A percentile compares a stretch with the other conserved stretches of the same genome.
Conservation (phyloP, 257 asterid genomes). For the Cynanchum wilfordii region DNA sequence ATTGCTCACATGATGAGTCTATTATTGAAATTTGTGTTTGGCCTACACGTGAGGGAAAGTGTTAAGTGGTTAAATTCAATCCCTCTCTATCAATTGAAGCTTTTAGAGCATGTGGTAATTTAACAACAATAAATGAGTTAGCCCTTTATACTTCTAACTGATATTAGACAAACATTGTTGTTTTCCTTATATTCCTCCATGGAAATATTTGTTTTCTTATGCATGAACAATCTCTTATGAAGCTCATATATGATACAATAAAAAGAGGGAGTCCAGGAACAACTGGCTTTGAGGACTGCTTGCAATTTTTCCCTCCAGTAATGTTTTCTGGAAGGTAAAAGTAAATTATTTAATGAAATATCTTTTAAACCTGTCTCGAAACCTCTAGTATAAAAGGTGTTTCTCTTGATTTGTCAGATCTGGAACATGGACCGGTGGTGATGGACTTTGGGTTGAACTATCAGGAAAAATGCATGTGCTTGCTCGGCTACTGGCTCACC, state of each 20-base stretch:
- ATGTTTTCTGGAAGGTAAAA: constrained; percentile 84
- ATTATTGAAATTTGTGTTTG: too few species aligned
- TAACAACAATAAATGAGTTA: constrained; percentile 18
- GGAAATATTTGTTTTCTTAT: not conserved
- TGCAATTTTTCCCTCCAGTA: constrained; percentile 83
- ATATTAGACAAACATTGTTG: not conserved
- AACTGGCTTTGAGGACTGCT: constrained; percentile 80
- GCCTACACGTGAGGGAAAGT: too few species aligned
- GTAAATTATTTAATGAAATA: not conserved
- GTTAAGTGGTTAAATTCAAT: too few species aligned
- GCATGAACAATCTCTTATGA: constrained; percentile 1
- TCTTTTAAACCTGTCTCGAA: not conserved
- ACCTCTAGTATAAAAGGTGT: not conserved
- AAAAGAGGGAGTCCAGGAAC: constrained; percentile 85
- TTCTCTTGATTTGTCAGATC: constrained; percentile 44
- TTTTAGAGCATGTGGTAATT: too few species aligned
- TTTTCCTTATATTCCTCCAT: not conserved
- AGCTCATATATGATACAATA: constrained; percentile 90
- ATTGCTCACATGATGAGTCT: too few species aligned
- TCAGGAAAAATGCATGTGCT: constrained; percentile 98
- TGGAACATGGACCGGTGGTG: constrained; percentile 97
- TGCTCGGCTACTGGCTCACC: constrained; percentile 90
- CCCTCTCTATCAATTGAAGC: too few species aligned
- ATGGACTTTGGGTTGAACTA: constrained; percentile 94
- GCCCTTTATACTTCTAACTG: not conserved